Base-by-base conservation (phyloP, 306 rosid species). In the Oemleria cerasiformis region DNA sequence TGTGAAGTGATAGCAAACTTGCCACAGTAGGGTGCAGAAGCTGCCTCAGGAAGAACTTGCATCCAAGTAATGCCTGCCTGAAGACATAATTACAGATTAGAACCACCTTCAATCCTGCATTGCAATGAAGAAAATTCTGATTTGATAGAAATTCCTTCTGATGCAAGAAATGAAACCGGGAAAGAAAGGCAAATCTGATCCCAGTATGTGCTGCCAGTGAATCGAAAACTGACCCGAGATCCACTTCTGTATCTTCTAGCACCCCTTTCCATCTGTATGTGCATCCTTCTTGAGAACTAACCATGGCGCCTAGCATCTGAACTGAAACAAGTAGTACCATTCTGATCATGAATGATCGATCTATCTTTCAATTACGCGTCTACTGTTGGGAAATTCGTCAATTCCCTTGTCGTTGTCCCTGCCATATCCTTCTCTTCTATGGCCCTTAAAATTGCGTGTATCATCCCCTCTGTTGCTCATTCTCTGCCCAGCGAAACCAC, bases 291-390 rank as follows among this genome's bases (percentile, higher is more conserved):
- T 6, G 15, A 5, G 53, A 70, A 41, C 64, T 34, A 55, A 41
- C 17, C 5, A 55, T 55, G 19, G 14, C 3, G 8, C 50, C 7
- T 40, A 3, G 3, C 41, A 58, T 48, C 53, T 51, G n/a, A 34
- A 16, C 20, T 39, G 4, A 15, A 60, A 43, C 65, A 61, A 61
- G 23, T 10, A 61, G 44, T 61, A 23, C 21, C 45, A 70, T 42
- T 56, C 6, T 8, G 2, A 15, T 9, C 65, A 57, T 23, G 65
- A 38, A 70, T 3, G 9, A 7, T 15, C 42, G 20, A 70, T 70
- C 87, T 84, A 91, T 79, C 98, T 85, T 83, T 89, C 91, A 67
- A 94, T 85, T 50, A 89, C 91, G 11, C 96, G 92, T 75, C 92
- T 78, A 41, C 90, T 88, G 82, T 94, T 94, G 83, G 40, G 85